Percentiles rank a stretch among this genome's conserved stretches.
These are phyloP conservation scores for Drosera spatulata DNA, from an alignment of 179 eudicot genomes.

Conservation along the genomic window DNA sequence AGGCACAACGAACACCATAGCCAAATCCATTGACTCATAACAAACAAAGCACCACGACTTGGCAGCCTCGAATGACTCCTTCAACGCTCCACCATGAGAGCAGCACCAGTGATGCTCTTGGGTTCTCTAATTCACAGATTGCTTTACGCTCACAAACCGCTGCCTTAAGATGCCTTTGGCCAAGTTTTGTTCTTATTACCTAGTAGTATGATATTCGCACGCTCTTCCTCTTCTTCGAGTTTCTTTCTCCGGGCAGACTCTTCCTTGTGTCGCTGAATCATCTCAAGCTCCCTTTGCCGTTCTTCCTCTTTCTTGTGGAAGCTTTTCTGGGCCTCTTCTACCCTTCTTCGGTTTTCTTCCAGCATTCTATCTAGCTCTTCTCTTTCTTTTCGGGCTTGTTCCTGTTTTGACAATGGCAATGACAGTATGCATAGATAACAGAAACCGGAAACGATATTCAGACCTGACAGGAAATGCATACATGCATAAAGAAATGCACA, in stretches of 20 bases:
- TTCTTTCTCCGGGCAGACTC: slow-evolving; percentile 85
- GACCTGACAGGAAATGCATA: too few relatives aligned
- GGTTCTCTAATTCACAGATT: too few relatives aligned
- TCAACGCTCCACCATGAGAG: too few relatives aligned
- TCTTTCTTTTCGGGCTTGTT: slow-evolving; percentile 88
- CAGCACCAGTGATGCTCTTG: too few relatives aligned
- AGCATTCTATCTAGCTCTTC: slow-evolving; percentile 97
- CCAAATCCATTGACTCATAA: too few relatives aligned
- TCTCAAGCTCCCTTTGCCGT: slow-evolving; percentile 66
- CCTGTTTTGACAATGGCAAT: slow-evolving; percentile 22
- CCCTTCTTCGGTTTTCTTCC: slow-evolving; percentile 86
- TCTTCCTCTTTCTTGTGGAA: slow-evolving; percentile 79
- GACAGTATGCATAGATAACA: not conserved
- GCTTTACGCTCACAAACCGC: slow-evolving; percentile 10
- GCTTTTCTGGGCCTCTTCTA: slow-evolving; percentile 83
- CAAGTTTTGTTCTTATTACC: slow-evolving; percentile 33
- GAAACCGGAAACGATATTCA: not conserved
- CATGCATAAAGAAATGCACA: too few relatives aligned
- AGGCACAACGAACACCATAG: too few relatives aligned
- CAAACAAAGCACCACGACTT: too few relatives aligned
- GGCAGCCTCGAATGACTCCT: too few relatives aligned
- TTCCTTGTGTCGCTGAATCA: slow-evolving; percentile 91
- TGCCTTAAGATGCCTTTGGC: slow-evolving; percentile 21
- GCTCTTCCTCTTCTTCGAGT: slow-evolving; percentile 84
- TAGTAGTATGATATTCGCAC: slow-evolving; percentile 30